These are phyloP conservation scores for Vitis hybrid DNA, from an alignment of 177 flowering plant genomes.

Conservation along the genomic window DNA sequence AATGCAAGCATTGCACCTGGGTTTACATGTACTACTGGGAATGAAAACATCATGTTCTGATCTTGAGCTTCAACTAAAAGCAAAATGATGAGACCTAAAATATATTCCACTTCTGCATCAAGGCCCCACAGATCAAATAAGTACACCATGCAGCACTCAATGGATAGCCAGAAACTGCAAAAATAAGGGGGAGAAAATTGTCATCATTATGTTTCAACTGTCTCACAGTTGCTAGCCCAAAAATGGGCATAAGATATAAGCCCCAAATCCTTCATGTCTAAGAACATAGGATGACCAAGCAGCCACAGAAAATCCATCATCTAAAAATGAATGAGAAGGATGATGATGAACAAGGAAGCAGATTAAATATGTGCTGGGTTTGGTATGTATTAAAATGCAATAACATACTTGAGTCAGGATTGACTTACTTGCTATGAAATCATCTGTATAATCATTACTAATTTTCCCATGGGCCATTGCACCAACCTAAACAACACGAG, in stretches of 20 bases:
- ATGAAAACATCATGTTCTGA: no score
- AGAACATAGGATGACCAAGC: not conserved
- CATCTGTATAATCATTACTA: slow-evolving; percentile 64
- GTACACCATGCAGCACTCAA: slow-evolving; percentile 80
- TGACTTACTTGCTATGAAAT: slow-evolving; percentile 65
- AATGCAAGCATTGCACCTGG: no score
- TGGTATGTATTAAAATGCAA: not conserved
- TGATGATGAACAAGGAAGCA: not conserved
- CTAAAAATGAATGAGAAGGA: not conserved
- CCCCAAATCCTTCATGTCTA: not conserved
- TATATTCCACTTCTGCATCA: slow-evolving; percentile 55
- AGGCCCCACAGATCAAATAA: slow-evolving; percentile 46
- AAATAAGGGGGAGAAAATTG: slow-evolving; percentile 2
- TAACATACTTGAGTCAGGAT: not conserved
- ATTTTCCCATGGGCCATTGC: slow-evolving; percentile 95
- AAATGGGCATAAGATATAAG: not conserved
- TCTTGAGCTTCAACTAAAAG: no score
- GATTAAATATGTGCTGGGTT: not conserved
- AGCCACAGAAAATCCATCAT: not conserved
- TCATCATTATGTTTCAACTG: not conserved
- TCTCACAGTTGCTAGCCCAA: not conserved
- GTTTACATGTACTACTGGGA: no score
- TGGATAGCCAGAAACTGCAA: slow-evolving; percentile 81
- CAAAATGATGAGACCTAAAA: not conserved
- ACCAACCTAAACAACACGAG: slow-evolving; percentile 60